Evolutionary conservation across 495 filamentous ascomycete species (phyloP).

Genomic region (Symbiotaphrina buchneri): DNA sequence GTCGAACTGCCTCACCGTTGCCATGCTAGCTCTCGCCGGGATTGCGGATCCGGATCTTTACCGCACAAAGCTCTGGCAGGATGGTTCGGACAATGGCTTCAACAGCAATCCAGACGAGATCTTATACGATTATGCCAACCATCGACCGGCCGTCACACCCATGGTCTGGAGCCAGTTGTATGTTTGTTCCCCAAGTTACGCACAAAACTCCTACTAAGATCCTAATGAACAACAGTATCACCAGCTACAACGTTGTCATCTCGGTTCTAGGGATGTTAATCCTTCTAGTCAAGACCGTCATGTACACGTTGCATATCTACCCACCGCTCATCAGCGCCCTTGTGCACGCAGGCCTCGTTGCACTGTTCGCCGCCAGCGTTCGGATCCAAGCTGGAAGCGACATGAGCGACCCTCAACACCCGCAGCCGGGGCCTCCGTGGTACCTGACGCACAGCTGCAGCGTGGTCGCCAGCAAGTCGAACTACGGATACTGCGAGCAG

Average conservation of each 20-base stretch:
- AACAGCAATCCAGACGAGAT: slow-evolving; percentile 57
- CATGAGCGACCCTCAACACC: slow-evolving; percentile 47
- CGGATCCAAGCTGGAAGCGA: slow-evolving; percentile 61
- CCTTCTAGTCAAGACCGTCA: slow-evolving; percentile 37
- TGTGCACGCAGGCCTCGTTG: slow-evolving; percentile 31
- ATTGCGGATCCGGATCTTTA: slow-evolving; percentile 64
- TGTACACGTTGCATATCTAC: slow-evolving; percentile 50
- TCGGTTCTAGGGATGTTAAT: slow-evolving; percentile 52
- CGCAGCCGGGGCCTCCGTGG: slow-evolving; percentile 50
- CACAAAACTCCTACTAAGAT: not conserved
- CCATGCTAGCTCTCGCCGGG: slow-evolving; percentile 55
- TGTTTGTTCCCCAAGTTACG: slow-evolving; percentile 13
- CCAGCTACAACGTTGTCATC: slow-evolving; percentile 63
- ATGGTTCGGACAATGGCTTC: slow-evolving; percentile 57
- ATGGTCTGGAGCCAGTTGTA: slow-evolving; percentile 72
- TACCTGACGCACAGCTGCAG: slow-evolving; percentile 62
- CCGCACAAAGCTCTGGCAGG: slow-evolving; percentile 57
- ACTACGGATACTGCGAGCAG: slow-evolving; percentile 48
- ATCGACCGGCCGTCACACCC: slow-evolving; percentile 36
- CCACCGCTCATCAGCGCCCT: slow-evolving; percentile 41
- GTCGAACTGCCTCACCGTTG: slow-evolving; percentile 48
- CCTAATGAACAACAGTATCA: slow-evolving; percentile 30
- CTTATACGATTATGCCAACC: slow-evolving; percentile 58
- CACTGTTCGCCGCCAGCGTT: slow-evolving; percentile 42
- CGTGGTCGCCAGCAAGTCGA: slow-evolving; percentile 28